Evolutionary conservation across 2,329 filamentous ascomycete genomes (phyloP).

Genomic region (Aspergillus viridinutans): DNA sequence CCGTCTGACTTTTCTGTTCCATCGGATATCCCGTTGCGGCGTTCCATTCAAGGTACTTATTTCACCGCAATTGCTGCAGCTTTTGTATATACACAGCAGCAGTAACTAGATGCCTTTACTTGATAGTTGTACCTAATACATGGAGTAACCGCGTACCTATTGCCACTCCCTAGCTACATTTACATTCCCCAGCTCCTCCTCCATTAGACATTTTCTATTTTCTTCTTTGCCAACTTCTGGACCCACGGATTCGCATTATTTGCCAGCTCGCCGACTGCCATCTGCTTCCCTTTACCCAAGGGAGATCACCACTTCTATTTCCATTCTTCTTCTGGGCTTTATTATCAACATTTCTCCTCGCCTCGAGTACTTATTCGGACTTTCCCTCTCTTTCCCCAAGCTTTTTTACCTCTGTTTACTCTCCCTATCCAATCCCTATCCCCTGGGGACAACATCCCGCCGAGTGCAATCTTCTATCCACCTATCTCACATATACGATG

Average conservation of each 20-base stretch:
- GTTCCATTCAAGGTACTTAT: not conserved
- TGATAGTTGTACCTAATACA: not conserved
- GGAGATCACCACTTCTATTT: too few species aligned
- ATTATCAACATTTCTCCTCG: not conserved
- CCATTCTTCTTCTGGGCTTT: not conserved
- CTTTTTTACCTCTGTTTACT: not conserved
- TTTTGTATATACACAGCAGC: not conserved
- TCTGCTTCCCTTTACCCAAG: too few species aligned
- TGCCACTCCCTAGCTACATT: not conserved
- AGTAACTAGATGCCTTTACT: not conserved
- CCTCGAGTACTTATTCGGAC: not conserved
- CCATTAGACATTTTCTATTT: not conserved
- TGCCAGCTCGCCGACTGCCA: too few species aligned
- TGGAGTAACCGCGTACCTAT: not conserved
- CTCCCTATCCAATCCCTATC: not conserved
- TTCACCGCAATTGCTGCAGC: constrained; percentile 11
- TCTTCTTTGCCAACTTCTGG: not conserved
- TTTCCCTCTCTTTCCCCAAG: not conserved
- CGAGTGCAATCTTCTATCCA: not conserved
- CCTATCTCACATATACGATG: constrained; percentile 15
- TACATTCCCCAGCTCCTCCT: not conserved
- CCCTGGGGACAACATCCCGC: not conserved
- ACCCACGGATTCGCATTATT: too few species aligned
- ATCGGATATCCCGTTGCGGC: constrained; percentile 1
- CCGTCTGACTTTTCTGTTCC: constrained; percentile 3